Evolutionary conservation across 129 eudicot genomes (phyloP).

Genomic region (Artemisia argyi): DNA sequence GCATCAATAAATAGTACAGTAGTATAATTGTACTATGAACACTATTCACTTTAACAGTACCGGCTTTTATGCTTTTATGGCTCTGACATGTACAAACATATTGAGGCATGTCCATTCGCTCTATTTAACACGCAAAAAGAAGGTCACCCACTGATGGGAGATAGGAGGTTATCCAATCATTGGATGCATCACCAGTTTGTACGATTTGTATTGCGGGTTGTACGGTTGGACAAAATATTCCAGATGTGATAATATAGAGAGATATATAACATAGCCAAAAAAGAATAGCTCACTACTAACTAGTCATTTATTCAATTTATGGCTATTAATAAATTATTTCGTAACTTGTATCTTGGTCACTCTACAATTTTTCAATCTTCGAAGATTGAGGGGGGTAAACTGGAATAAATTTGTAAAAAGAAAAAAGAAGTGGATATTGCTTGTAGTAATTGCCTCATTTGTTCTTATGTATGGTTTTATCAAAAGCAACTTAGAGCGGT

Average conservation of each 20-base stretch:
- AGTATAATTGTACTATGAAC: slow-evolving; percentile 6
- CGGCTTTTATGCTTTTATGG: slow-evolving; percentile 20
- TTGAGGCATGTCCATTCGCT: background rate
- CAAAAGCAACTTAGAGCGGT: slow-evolving; percentile 2
- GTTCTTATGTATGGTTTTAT: background rate
- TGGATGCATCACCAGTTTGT: no score
- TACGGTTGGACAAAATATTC: no score
- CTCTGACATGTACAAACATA: background rate
- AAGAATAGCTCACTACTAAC: background rate
- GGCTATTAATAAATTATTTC: no score
- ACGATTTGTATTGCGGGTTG: no score
- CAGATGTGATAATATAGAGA: no score
- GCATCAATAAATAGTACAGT: background rate
- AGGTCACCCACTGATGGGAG: no score
- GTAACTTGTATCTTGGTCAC: background rate
- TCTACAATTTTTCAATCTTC: background rate
- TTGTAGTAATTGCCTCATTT: background rate
- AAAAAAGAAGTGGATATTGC: background rate
- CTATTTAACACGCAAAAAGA: background rate
- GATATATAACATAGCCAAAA: no score
- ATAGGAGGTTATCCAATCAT: no score
- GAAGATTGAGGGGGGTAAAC: background rate
- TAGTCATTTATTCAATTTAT: background rate
- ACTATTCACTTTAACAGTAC: slow-evolving; percentile 15
- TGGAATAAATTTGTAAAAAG: background rate